Evolutionary conservation across 371 early-diverging fungal species (phyloP).

Genomic region (Choanephora cucurbitarum): DNA sequence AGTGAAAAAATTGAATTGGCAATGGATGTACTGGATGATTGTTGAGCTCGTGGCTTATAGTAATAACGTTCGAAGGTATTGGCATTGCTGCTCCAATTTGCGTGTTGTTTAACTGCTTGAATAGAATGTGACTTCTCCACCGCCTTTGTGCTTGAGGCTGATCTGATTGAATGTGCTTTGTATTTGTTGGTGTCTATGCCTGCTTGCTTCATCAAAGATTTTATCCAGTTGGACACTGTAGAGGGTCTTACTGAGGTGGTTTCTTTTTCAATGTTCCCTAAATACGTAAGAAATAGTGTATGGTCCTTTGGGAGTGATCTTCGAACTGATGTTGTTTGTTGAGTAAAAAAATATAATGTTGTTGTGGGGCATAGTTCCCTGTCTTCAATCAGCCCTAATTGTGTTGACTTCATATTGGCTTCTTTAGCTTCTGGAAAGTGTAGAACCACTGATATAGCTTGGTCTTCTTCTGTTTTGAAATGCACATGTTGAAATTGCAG

Average conservation of each 20-base stretch:
- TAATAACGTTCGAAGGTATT: conserved; percentile 15
- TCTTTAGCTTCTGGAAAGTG: conserved; percentile 1
- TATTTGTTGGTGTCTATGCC: conserved; percentile 2
- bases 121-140: conserved; percentile 1
- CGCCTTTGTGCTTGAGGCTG: conserved; percentile 17
- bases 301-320: not conserved
- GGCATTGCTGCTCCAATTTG: conserved; percentile 6
- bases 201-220: not conserved
- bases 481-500: not conserved
- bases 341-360: conserved; percentile 9
- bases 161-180: conserved; percentile 12
- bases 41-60: conserved; percentile 75
- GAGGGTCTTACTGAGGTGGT: not conserved
- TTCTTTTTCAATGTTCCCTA: not conserved
- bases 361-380: not conserved
- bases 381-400: not conserved
- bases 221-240: conserved; percentile 3
- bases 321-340: conserved; percentile 2
- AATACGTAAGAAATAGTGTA: conserved; percentile 4
- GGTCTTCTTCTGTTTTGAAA: not conserved
- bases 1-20: conserved; percentile 46
- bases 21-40: conserved; percentile 86
- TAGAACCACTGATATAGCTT: not conserved
- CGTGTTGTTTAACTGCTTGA: conserved; percentile 7
- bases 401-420: not conserved